Base-by-base conservation (phyloP, 805 yeast species). In the Metschnikowia bowlesiae region DNA sequence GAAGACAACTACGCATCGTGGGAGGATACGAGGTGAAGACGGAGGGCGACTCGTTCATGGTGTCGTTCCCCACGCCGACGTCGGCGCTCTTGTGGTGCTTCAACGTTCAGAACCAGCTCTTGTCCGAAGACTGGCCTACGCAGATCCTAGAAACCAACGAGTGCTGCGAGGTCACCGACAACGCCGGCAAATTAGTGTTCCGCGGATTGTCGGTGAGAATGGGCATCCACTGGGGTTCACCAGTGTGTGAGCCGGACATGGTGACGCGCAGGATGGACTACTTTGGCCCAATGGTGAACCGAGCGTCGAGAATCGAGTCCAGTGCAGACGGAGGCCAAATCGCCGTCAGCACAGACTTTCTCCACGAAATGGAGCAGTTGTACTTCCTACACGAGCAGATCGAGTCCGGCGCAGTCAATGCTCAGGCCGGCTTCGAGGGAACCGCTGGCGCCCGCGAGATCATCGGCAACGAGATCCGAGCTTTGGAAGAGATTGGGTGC, bases 21-120 rank as follows among this genome's bases (percentile, higher is more conserved):
- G 97, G 98, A 34, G 99, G 99, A 2, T 94, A 94, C 65, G 99
- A 94, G 66, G 99, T 94, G 29, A 94, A 94, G 66, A 94, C 97
- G 1, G 99, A 94, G 81, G 99, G 99, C 63, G 99, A 94, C 75
- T 96, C 99, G 0, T 94, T 94, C 60, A 91, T 94, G 89, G 97
- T 94, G 11, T 89, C 97, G 10, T 94, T 94, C 67, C 96, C 97
- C 0, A 85, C 96, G 0, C 92, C 96, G 0, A 81, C 92, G 0
- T 78, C 92, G 16, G 98, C 98, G 0, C 73, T 94, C 53, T 75
- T 89, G 35, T 94, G 99, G 98, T 89, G 97, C 73, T 84, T 91
- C 65, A 85, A 87, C 44, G 96, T 92, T 6, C 99, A 94, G 66
- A 79, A 85, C 49, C 95, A 89, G 64, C 71, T 94, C 44, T 77